Conservation (phyloP, 2,329 filamentous ascomycete species). For the Epichloe scottii region DNA sequence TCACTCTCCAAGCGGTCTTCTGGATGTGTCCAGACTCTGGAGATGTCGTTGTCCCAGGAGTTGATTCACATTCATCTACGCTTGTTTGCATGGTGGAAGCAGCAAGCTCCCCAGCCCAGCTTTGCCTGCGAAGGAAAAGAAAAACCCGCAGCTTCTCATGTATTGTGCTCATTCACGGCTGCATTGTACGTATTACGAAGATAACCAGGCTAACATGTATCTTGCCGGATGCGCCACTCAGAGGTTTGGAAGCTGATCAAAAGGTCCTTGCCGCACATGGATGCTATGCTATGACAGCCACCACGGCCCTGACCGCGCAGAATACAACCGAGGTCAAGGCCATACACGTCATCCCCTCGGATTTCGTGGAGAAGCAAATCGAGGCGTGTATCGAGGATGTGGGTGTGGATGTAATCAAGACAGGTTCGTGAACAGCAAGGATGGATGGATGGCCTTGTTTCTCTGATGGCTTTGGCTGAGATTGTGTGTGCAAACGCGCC, state of each 20-base stretch:
- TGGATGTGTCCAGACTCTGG: too few relatives aligned
- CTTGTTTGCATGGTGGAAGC: background rate
- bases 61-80: too few relatives aligned
- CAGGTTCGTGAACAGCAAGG: conserved; percentile 41
- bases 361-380: conserved; percentile 75
- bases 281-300: conserved; percentile 93
- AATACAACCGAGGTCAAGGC: conserved; percentile 77
- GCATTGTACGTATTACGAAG: too few relatives aligned
- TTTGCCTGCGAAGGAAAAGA: background rate
- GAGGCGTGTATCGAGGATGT: conserved; percentile 75
- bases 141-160: too few relatives aligned
- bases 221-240: conserved; percentile 22
- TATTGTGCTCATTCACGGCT: too few relatives aligned
- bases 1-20: conserved; percentile 10
- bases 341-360: conserved; percentile 66
- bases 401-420: conserved; percentile 81
- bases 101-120: background rate
- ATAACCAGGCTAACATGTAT: background rate
- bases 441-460: too few relatives aligned
- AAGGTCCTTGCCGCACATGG: conserved; percentile 86
- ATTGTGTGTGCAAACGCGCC: too few relatives aligned
- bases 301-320: conserved; percentile 89
- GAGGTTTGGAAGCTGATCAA: conserved; percentile 89
- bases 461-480: background rate
- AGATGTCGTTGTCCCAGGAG: too few relatives aligned